Evolutionary conservation across 2,329 filamentous ascomycete genomes (phyloP).

Genomic region (Claviceps arundinis): DNA sequence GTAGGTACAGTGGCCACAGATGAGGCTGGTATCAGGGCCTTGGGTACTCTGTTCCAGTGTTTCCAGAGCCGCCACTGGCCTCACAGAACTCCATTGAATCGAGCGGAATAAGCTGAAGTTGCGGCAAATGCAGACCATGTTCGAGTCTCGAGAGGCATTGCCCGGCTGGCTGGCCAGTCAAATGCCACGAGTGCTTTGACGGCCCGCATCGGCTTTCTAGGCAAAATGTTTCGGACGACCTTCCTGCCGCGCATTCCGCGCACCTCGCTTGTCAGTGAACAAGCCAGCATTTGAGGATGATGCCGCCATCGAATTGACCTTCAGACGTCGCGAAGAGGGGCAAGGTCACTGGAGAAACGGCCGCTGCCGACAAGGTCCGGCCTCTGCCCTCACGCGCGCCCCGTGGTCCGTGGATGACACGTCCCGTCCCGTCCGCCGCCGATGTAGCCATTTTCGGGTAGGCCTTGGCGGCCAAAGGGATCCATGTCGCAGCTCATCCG

Average conservation of each 20-base stretch:
- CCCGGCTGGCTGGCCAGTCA: not conserved
- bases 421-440: conserved; percentile 7
- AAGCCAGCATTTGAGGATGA: not conserved
- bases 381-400: conserved; percentile 3
- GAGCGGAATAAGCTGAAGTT: too few species aligned
- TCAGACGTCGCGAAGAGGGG: not conserved
- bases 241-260: not conserved
- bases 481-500: not conserved
- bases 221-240: not conserved
- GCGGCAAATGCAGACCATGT: too few species aligned
- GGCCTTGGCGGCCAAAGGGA: not conserved
- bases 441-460: conserved; percentile 1
- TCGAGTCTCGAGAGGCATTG: not conserved
- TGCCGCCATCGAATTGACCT: not conserved
- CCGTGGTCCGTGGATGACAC: conserved; percentile 5
- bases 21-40: too few species aligned
- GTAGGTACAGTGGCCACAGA: too few species aligned
- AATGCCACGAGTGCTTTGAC: not conserved
- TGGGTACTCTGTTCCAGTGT: too few species aligned
- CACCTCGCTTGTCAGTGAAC: too few species aligned
- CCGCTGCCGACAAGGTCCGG: conserved; percentile 1
- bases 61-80: too few species aligned
- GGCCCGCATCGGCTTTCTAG: not conserved
- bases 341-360: not conserved
- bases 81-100: too few species aligned